Evolutionary conservation across 352 stramenopile genomes (phyloP).

Genomic region (Phytopythium chamaehyphon): DNA sequence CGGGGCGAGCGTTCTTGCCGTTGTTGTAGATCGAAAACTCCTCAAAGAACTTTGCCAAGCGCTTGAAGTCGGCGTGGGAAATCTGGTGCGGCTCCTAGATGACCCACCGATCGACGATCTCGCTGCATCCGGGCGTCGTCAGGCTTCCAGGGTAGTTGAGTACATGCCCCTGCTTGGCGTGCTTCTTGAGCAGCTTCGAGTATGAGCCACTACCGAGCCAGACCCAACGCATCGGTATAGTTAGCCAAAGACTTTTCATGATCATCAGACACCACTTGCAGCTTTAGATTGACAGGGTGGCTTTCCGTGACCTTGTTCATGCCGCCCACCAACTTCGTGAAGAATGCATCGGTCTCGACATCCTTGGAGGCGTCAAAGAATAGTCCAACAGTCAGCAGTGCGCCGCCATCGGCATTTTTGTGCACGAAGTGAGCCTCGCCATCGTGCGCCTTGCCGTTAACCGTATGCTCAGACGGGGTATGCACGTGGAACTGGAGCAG

Average conservation of each 20-base stretch:
- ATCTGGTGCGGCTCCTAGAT: constrained; percentile 26
- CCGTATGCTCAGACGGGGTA: constrained; percentile 50
- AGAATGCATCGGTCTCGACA: constrained; percentile 8
- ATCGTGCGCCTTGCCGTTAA: constrained; percentile 39
- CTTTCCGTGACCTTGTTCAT: constrained; percentile 5
- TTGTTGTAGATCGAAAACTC: constrained; percentile 13
- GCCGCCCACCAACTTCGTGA: constrained; percentile 5
- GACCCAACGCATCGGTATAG: no score
- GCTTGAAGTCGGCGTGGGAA: constrained; percentile 15
- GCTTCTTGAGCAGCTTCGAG: constrained; percentile 30
- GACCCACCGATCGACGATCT: constrained; percentile 13
- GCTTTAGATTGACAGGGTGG: no score
- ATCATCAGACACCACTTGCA: no score
- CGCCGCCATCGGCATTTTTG: constrained; percentile 24
- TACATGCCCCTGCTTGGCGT: constrained; percentile 24
- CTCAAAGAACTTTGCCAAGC: constrained; percentile 20
- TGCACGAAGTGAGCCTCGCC: constrained; percentile 66
- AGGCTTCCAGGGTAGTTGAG: constrained; percentile 43
- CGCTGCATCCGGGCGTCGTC: constrained; percentile 24
- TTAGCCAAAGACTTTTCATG: no score
- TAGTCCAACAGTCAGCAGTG: constrained; percentile 6
- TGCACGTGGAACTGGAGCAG: constrained; percentile 46
- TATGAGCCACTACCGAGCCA: constrained; percentile 9
- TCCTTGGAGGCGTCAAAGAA: constrained; percentile 8
- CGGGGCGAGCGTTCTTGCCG: constrained; percentile 18